phyloP scores from a whole-genome alignment of 805 yeast genomes.

The Hermanozyma aechmeae region DNA sequence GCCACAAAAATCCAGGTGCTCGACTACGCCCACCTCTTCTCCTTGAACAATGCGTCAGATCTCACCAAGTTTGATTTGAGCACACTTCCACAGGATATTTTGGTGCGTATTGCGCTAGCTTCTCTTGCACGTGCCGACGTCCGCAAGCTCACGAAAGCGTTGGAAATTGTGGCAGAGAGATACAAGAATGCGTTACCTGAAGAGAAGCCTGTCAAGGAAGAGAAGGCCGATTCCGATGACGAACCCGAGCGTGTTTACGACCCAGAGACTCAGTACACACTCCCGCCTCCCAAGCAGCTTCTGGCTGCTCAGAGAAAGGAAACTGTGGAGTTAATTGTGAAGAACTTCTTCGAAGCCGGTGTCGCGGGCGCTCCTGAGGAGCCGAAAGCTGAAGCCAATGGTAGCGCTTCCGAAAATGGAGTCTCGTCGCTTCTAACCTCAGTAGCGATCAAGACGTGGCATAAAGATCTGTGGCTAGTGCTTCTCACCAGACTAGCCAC shows the following conservation, averaged over 20 bases:
- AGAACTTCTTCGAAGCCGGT: conserved; percentile 47
- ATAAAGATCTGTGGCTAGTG: conserved; percentile 65
- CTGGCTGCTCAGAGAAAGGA: conserved; percentile 45
- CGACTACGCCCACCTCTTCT: conserved; percentile 56
- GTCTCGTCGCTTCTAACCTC: conserved; percentile 42
- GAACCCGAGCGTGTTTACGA: conserved; percentile 16
- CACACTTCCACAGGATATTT: conserved; percentile 52
- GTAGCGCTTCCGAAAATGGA: conserved; percentile 10
- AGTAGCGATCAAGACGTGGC: conserved; percentile 43
- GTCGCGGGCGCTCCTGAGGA: conserved; percentile 14
- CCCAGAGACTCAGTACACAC: conserved; percentile 35
- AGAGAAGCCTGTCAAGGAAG: conserved; percentile 4
- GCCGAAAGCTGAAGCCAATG: too few relatives aligned
- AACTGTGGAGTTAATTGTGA: conserved; percentile 48
- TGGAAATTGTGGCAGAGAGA: conserved; percentile 62
- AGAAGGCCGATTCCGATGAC: conserved; percentile 8
- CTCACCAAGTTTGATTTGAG: conserved; percentile 64
- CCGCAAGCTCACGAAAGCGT: conserved; percentile 49
- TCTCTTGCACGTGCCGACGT: conserved; percentile 53
- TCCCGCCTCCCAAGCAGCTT: conserved; percentile 51
- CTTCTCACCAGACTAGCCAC: conserved; percentile 71
- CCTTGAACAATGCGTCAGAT: conserved; percentile 42
- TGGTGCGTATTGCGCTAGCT: conserved; percentile 54
- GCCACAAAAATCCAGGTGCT: conserved; percentile 17
- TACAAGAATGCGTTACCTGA: conserved; percentile 34